A percentile compares a stretch with the other conserved stretches of the same genome.
Evolutionary conservation across 257 asterid species (phyloP).

Genomic region (Knoxia roxburghii): DNA sequence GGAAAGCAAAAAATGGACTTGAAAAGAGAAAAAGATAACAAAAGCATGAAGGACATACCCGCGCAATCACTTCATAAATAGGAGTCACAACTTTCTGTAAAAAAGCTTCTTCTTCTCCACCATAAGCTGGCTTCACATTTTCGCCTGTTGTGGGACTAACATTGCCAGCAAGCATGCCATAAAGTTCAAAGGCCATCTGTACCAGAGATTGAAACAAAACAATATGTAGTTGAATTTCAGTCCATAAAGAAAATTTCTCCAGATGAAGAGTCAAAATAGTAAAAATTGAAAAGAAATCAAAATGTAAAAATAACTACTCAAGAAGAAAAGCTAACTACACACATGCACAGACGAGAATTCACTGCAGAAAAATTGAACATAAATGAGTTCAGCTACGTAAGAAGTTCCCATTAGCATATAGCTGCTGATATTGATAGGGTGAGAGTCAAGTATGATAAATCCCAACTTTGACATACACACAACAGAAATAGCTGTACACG

Average conservation of each 20-base stretch:
- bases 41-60: conserved; percentile 41
- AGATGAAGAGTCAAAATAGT: not conserved
- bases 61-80: conserved; percentile 89
- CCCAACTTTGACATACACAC: not conserved
- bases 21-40: not conserved
- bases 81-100: conserved; percentile 87
- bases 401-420: not conserved
- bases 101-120: conserved; percentile 98
- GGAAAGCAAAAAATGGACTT: conserved; percentile 11
- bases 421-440: not conserved
- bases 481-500: not conserved
- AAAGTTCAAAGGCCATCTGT: conserved; percentile 99
- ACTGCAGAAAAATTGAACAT: not conserved
- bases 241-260: not conserved
- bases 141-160: conserved; percentile 98
- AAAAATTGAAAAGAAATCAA: not conserved
- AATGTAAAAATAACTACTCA: not conserved
- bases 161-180: conserved; percentile 98
- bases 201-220: conserved; percentile 12
- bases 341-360: not conserved
- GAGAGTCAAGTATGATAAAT: not conserved
- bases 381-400: too few relatives aligned
- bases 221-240: conserved; percentile 8
- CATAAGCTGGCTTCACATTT: conserved; percentile 98
- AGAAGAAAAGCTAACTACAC: not conserved